phyloP scores from a whole-genome alignment of 768 basidiomycete species.

The Boletus edulis region DNA sequence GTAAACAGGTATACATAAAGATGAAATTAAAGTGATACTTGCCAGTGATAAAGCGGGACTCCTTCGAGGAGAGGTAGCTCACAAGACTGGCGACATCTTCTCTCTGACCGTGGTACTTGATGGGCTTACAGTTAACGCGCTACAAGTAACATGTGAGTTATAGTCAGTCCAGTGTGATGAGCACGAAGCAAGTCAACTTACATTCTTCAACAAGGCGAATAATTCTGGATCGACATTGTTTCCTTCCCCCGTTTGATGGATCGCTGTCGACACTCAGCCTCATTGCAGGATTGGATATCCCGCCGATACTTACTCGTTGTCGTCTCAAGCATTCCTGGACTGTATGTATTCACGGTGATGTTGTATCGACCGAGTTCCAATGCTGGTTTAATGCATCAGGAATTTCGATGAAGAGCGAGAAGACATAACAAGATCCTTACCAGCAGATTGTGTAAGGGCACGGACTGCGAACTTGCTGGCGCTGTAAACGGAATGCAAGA shows the following conservation, averaged over 20 bases:
- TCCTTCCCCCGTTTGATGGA: too few relatives aligned
- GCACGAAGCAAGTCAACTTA: too few relatives aligned
- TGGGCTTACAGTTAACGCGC: too few relatives aligned
- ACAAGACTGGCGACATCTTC: slow-evolving; percentile 30
- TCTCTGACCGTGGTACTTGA: too few relatives aligned
- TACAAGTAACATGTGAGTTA: too few relatives aligned
- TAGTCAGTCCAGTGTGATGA: too few relatives aligned
- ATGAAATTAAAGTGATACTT: not conserved
- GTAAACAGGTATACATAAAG: not conserved
- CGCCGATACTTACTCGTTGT: slow-evolving; percentile 22
- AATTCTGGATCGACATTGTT: too few relatives aligned
- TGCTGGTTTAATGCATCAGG: not conserved
- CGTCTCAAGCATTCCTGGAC: slow-evolving; percentile 33
- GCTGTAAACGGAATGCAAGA: slow-evolving; percentile 20
- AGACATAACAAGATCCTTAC: slow-evolving; percentile 14
- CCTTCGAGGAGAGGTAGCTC: slow-evolving; percentile 33
- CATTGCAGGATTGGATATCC: too few relatives aligned
- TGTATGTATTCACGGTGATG: slow-evolving; percentile 40
- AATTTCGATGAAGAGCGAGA: not conserved
- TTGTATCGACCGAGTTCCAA: slow-evolving; percentile 29
- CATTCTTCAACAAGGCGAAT: too few relatives aligned
- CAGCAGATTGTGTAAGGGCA: slow-evolving; percentile 37
- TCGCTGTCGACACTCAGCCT: too few relatives aligned
- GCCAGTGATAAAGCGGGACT: slow-evolving; percentile 16
- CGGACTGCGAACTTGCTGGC: slow-evolving; percentile 40